phyloP scores from a whole-genome alignment of 257 asterid genomes.

The Dorcoceras hygrometricum region DNA sequence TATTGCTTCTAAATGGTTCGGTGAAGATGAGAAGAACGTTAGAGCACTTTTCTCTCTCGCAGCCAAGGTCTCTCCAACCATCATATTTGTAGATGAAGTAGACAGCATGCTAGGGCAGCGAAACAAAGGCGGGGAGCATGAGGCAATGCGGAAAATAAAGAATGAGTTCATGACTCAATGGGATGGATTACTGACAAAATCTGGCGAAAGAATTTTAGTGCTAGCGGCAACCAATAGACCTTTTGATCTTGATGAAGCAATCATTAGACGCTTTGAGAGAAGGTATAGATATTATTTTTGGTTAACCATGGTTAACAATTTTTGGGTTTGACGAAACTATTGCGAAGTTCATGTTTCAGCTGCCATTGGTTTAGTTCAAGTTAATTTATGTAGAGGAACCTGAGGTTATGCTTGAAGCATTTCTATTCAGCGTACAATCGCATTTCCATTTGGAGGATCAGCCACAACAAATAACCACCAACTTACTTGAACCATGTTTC shows the following conservation, averaged over 20 bases:
- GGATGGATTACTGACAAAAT: conserved; percentile 74
- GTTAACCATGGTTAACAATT: neutral
- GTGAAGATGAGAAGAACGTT: conserved; percentile 90
- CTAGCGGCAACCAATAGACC: conserved; percentile 93
- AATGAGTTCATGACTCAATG: conserved; percentile 91
- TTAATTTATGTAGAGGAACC: neutral
- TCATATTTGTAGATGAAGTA: conserved; percentile 87
- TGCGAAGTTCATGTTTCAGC: neutral
- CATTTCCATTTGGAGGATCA: neutral
- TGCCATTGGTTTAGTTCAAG: neutral
- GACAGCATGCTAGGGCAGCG: conserved; percentile 93
- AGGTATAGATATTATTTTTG: conserved; percentile 36
- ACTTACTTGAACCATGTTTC: conserved; percentile 3
- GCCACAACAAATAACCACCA: neutral
- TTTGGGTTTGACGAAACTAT: neutral
- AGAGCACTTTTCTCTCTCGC: conserved; percentile 83
- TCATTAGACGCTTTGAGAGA: conserved; percentile 85
- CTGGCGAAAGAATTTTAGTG: conserved; percentile 80
- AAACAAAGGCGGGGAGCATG: conserved; percentile 76
- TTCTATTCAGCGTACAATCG: neutral
- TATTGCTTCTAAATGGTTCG: conserved; percentile 87
- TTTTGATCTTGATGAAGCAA: conserved; percentile 91
- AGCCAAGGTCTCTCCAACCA: conserved; percentile 86
- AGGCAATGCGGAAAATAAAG: conserved; percentile 87
- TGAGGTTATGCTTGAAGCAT: neutral